These are phyloP conservation scores for Talaromyces thailandensis DNA, from an alignment of 495 filamentous ascomycete genomes.

Conservation along the genomic window DNA sequence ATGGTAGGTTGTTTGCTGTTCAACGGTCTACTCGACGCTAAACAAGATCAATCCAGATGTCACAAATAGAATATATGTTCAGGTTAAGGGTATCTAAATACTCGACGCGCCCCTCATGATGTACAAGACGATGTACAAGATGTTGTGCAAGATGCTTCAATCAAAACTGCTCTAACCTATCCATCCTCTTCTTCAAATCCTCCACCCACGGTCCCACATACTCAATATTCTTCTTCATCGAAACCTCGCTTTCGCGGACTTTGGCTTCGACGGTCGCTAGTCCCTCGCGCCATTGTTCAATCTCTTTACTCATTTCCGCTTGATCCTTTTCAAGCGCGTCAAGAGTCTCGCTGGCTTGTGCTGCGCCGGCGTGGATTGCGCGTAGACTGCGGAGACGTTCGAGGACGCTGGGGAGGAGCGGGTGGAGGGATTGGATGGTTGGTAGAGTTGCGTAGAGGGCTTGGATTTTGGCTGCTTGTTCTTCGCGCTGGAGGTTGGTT, in stretches of 20 bases:
- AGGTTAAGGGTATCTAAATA: slow-evolving; percentile 1
- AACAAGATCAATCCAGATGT: no score
- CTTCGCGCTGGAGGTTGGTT: slow-evolving; percentile 35
- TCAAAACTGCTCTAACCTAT: slow-evolving; percentile 29
- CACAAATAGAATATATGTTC: neutral
- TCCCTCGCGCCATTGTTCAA: slow-evolving; percentile 78
- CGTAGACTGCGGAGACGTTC: slow-evolving; percentile 78
- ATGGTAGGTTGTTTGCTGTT: neutral
- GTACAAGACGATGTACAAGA: no score
- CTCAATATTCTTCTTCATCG: slow-evolving; percentile 68
- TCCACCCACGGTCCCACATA: slow-evolving; percentile 83
- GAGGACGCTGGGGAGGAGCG: slow-evolving; percentile 75
- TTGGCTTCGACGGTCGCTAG: slow-evolving; percentile 69
- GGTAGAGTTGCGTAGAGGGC: slow-evolving; percentile 83
- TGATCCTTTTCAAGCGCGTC: slow-evolving; percentile 70
- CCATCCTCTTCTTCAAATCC: slow-evolving; percentile 70
- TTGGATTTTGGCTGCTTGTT: slow-evolving; percentile 78
- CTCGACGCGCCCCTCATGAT: neutral
- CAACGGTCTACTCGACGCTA: no score
- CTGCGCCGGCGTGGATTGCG: slow-evolving; percentile 79
- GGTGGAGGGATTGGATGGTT: slow-evolving; percentile 79
- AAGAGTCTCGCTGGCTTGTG: slow-evolving; percentile 70
- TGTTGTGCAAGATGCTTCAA: neutral
- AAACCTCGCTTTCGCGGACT: slow-evolving; percentile 56
- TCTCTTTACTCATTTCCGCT: slow-evolving; percentile 71